Conservation (phyloP, 2,329 filamentous ascomycete genomes). For the Paecilomyces formosus region DNA sequence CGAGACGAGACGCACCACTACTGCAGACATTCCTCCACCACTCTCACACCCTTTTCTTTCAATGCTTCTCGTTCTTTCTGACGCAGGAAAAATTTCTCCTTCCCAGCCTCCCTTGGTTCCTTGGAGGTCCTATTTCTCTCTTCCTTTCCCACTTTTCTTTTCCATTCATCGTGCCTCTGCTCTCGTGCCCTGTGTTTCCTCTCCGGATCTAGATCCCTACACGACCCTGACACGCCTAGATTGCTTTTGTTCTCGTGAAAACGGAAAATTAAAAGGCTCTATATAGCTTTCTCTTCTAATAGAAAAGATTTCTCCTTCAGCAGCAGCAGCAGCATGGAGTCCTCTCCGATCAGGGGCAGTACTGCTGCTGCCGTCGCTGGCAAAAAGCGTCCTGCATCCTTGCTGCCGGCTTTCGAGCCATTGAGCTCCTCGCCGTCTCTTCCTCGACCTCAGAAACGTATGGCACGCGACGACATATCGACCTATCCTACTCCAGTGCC, state of each 20-base stretch:
- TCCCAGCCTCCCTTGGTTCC: conserved; percentile 14
- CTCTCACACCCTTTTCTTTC: conserved; percentile 13
- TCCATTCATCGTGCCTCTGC: conserved; percentile 4
- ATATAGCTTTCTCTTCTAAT: conserved; percentile 4
- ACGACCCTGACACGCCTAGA: conserved; percentile 17
- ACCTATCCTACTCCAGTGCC: conserved; percentile 92
- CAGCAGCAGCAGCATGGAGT: conserved; percentile 27
- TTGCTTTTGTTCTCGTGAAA: conserved; percentile 9
- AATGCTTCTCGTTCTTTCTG: conserved; percentile 16
- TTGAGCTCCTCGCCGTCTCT: conserved; percentile 42
- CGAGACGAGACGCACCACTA: conserved; percentile 27
- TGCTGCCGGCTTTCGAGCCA: conserved; percentile 44
- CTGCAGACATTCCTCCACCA: conserved; percentile 28
- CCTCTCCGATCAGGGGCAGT: conserved; percentile 30
- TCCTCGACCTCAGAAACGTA: conserved; percentile 40
- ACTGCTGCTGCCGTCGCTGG: conserved; percentile 28
- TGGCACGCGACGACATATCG: conserved; percentile 36
- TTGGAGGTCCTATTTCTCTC: conserved; percentile 4
- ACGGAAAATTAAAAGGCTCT: conserved; percentile 2
- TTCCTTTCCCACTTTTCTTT: conserved; percentile 10
- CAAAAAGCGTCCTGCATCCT: conserved; percentile 39
- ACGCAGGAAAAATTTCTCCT: conserved; percentile 14
- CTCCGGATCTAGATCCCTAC: conserved; percentile 9
- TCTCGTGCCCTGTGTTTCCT: conserved; percentile 2
- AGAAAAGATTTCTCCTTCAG: conserved; percentile 6